A percentile compares a stretch with the other conserved stretches of the same genome.
Conservation (phyloP, 2,329 filamentous ascomycete species). For the Colletotrichum orbiculare region DNA sequence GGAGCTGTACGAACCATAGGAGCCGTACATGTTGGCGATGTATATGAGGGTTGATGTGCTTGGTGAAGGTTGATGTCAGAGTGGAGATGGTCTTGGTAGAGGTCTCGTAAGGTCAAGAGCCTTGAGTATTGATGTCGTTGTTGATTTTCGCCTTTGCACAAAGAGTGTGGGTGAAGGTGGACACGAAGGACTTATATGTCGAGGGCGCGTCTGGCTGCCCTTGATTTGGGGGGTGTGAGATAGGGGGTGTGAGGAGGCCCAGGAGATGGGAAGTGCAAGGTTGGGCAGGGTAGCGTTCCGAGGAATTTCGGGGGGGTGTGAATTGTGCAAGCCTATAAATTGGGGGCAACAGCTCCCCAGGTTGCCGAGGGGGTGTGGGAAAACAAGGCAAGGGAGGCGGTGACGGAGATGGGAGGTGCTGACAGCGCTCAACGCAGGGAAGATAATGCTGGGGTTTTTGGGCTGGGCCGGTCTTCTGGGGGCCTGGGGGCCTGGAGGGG, state of each 20-base stretch:
- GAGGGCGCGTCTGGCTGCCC: constrained; percentile 32
- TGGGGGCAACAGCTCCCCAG: constrained; percentile 33
- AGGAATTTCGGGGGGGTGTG: constrained; percentile 35
- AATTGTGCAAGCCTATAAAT: constrained; percentile 33
- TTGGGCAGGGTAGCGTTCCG: constrained; percentile 33
- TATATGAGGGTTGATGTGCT: constrained; percentile 34
- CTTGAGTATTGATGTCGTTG: constrained; percentile 25
- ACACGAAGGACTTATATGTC: constrained; percentile 36
- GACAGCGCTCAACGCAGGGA: constrained; percentile 14
- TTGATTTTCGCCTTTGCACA: constrained; percentile 14
- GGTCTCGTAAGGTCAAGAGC: neutral
- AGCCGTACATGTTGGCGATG: constrained; percentile 58
- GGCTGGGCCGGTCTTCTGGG: constrained; percentile 2
- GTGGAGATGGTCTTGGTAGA: constrained; percentile 42
- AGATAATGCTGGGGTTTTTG: constrained; percentile 1
- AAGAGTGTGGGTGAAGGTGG: constrained; percentile 28
- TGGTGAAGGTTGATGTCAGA: constrained; percentile 29
- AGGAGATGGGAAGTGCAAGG: constrained; percentile 22
- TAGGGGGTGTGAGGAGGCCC: constrained; percentile 17
- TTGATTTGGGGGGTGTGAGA: constrained; percentile 18
- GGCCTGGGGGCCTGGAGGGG: neutral
- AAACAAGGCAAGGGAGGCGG: constrained; percentile 37
- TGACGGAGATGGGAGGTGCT: constrained; percentile 32
- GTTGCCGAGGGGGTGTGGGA: constrained; percentile 33
- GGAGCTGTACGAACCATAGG: constrained; percentile 63